phyloP scores from a whole-genome alignment of 2,329 filamentous ascomycete species.

The Stylonectria norvegica region DNA sequence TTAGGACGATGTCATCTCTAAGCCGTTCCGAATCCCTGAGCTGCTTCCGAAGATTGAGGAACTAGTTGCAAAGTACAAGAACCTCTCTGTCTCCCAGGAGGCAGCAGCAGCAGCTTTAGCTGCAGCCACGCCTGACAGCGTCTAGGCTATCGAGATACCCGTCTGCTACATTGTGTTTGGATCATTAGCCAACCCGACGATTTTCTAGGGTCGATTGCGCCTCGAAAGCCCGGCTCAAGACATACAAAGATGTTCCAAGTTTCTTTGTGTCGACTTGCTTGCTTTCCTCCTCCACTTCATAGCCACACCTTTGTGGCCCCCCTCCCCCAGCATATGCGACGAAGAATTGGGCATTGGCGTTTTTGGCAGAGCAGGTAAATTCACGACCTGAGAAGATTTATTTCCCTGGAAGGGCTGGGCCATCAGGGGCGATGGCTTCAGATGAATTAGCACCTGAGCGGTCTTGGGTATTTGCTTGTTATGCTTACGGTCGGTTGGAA shows the following conservation, averaged over 20 bases:
- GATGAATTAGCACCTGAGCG: neutral
- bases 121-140: too few relatives aligned
- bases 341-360: conserved; percentile 16
- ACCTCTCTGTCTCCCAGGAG: conserved; percentile 25
- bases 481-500: neutral
- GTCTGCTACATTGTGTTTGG: too few relatives aligned
- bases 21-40: conserved; percentile 75
- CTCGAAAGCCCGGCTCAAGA: too few relatives aligned
- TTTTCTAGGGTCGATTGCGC: too few relatives aligned
- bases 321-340: too few relatives aligned
- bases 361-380: conserved; percentile 17
- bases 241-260: too few relatives aligned
- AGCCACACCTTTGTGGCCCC: too few relatives aligned
- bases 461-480: neutral
- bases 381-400: conserved; percentile 8
- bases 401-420: neutral
- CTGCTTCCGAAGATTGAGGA: conserved; percentile 65
- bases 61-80: conserved; percentile 43
- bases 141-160: too few relatives aligned
- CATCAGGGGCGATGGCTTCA: neutral
- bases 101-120: too few relatives aligned
- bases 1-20: conserved; percentile 71
- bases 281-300: too few relatives aligned
- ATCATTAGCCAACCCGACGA: too few relatives aligned
- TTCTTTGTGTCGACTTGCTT: too few relatives aligned